These are phyloP conservation scores for Lactarius sanguifluus DNA, from an alignment of 768 basidiomycete species.

Conservation along the genomic window DNA sequence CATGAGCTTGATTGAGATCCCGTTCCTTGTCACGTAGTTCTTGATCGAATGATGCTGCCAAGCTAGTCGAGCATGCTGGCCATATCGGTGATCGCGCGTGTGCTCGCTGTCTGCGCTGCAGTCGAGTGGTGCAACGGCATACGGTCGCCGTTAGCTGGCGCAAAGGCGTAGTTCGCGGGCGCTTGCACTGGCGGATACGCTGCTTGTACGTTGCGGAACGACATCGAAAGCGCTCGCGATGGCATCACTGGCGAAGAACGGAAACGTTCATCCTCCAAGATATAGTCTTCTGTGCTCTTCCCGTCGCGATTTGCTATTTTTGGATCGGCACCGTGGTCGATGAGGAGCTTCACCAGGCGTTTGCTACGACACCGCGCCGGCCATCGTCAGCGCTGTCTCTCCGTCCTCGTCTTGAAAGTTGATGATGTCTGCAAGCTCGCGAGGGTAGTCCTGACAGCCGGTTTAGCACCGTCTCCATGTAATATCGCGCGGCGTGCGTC, in stretches of 20 bases:
- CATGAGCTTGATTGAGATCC: conserved; percentile 86
- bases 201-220: conserved; percentile 69
- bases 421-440: conserved; percentile 95
- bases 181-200: conserved; percentile 51
- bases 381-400: conserved; percentile 95
- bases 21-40: conserved; percentile 91
- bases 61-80: conserved; percentile 80
- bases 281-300: conserved; percentile 98
- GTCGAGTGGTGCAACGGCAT: conserved; percentile 82
- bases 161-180: conserved; percentile 44
- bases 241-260: conserved; percentile 84
- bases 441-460: conserved; percentile 92
- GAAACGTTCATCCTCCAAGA: conserved; percentile 97
- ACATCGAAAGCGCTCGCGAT: conserved; percentile 64
- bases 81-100: conserved; percentile 81
- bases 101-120: conserved; percentile 82
- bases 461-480: conserved; percentile 93
- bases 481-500: conserved; percentile 96
- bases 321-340: conserved; percentile 95
- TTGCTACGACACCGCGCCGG: conserved; percentile 95
- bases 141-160: conserved; percentile 55
- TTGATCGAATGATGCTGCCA: conserved; percentile 88
- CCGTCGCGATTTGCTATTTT: conserved; percentile 93
- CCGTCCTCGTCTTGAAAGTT: conserved; percentile 99
- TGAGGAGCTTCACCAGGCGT: conserved; percentile 89